A percentile compares a stretch with the other conserved stretches of the same genome.
These are phyloP conservation scores for Byssochlamys sp. DNA, from an alignment of 2,329 filamentous ascomycete genomes.

Conservation along the genomic window DNA sequence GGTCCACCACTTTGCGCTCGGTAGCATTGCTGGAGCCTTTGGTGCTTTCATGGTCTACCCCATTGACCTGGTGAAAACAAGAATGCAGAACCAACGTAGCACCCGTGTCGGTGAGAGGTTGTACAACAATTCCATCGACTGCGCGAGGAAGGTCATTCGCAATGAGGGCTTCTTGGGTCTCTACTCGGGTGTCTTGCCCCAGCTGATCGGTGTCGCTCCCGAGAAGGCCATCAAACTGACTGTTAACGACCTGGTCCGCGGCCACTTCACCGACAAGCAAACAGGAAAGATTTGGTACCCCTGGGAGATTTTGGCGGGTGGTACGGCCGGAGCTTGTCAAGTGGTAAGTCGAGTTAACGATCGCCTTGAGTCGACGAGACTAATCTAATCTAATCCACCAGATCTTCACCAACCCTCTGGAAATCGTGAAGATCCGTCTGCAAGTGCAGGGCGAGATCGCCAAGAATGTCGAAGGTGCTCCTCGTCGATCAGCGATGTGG, in stretches of 20 bases:
- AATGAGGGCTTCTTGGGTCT: constrained; percentile 85
- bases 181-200: constrained; percentile 89
- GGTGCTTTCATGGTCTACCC: constrained; percentile 99
- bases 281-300: constrained; percentile 60
- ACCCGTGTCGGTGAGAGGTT: constrained; percentile 72
- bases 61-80: constrained; percentile 95
- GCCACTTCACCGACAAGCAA: constrained; percentile 62
- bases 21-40: constrained; percentile 85
- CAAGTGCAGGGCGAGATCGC: constrained; percentile 94
- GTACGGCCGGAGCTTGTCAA: constrained; percentile 83
- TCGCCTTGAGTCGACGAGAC: constrained; percentile 1
- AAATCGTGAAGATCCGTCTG: constrained; percentile 97
- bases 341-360: constrained; percentile 56
- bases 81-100: constrained; percentile 92
- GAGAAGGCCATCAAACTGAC: constrained; percentile 99
- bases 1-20: constrained; percentile 79
- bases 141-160: constrained; percentile 79
- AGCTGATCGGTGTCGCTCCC: constrained; percentile 93
- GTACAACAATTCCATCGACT: constrained; percentile 97
- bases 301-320: constrained; percentile 78
- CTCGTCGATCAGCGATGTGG: constrained; percentile 91
- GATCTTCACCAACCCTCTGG: constrained; percentile 94
- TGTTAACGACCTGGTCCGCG: constrained; percentile 85
- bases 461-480: constrained; percentile 71
- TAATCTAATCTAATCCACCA: constrained; percentile 25